Conservation (phyloP, 2,329 filamentous ascomycete genomes). For the Pochonia chlamydosporia region DNA sequence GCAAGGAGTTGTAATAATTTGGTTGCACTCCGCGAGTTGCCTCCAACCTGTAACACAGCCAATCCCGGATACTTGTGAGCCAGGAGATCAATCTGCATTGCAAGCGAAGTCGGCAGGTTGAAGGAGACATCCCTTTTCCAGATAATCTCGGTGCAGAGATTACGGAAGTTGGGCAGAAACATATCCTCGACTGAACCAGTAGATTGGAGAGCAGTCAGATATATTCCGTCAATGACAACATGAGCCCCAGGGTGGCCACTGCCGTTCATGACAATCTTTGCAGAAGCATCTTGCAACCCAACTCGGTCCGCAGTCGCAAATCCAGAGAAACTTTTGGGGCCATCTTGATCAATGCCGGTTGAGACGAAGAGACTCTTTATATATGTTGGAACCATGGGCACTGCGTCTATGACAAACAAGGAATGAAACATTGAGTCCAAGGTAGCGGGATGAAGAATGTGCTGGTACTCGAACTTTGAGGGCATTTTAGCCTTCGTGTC, state of each 20-base stretch:
- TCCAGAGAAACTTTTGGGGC: conserved; percentile 32
- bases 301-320: conserved; percentile 31
- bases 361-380: conserved; percentile 42
- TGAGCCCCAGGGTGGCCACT: conserved; percentile 23
- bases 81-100: conserved; percentile 24
- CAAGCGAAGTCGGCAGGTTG: conserved; percentile 14
- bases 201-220: conserved; percentile 30
- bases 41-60: conserved; percentile 33
- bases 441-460: conserved; percentile 52
- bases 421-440: conserved; percentile 52
- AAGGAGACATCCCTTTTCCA: conserved; percentile 37
- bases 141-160: conserved; percentile 41
- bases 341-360: conserved; percentile 25
- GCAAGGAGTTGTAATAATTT: conserved; percentile 22
- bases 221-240: conserved; percentile 39
- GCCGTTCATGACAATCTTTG: conserved; percentile 38
- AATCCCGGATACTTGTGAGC: conserved; percentile 34
- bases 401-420: conserved; percentile 37
- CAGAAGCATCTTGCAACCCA: conserved; percentile 32
- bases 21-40: conserved; percentile 12
- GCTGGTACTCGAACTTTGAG: conserved; percentile 43
- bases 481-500: conserved; percentile 50
- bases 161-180: conserved; percentile 43
- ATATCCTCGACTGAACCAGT: conserved; percentile 18
- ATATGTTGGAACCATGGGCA: conserved; percentile 44